phyloP scores from a whole-genome alignment of 1,284 basidiomycete species.

The Rhodotorula mucilaginosa region DNA sequence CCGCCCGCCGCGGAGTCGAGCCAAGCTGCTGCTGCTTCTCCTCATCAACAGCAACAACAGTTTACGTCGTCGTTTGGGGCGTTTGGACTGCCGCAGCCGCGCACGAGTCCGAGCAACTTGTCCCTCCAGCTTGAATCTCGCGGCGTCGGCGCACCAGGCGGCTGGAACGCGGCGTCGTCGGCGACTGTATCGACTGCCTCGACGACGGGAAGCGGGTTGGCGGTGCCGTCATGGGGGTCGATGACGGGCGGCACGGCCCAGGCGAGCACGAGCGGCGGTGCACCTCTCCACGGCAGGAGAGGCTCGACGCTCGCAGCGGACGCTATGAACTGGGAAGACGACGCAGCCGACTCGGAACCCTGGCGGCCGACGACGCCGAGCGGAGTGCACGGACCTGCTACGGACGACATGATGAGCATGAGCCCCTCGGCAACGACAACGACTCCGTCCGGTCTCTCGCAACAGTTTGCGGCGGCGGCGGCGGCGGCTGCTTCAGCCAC shows the following conservation, averaged over 20 bases:
- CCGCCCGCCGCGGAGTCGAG: neutral
- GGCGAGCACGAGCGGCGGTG: neutral
- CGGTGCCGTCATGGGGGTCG: neutral
- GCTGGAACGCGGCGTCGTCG: neutral
- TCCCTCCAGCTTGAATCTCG: conserved; percentile 19
- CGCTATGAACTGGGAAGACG: conserved; percentile 15
- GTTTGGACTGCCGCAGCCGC: conserved; percentile 17
- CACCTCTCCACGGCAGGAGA: neutral
- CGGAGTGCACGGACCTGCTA: no score
- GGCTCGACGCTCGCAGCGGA: conserved; percentile 3
- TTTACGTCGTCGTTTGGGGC: conserved; percentile 20
- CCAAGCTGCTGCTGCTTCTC: neutral
- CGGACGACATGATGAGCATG: conserved; percentile 15
- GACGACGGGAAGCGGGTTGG: neutral
- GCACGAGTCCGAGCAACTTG: conserved; percentile 10
- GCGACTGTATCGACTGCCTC: no score
- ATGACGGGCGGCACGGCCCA: neutral
- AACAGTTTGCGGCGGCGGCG: neutral
- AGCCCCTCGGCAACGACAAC: conserved; percentile 10
- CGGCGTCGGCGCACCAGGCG: neutral
- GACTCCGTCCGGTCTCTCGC: neutral
- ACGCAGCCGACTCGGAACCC: neutral
- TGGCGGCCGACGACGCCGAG: neutral
- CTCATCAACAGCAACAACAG: neutral
- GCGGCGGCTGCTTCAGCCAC: no score